Evolutionary conservation across 768 basidiomycete genomes (phyloP), one percentile per base, ranked within the genome.

Genomic region (Termitomyces sp.): DNA sequence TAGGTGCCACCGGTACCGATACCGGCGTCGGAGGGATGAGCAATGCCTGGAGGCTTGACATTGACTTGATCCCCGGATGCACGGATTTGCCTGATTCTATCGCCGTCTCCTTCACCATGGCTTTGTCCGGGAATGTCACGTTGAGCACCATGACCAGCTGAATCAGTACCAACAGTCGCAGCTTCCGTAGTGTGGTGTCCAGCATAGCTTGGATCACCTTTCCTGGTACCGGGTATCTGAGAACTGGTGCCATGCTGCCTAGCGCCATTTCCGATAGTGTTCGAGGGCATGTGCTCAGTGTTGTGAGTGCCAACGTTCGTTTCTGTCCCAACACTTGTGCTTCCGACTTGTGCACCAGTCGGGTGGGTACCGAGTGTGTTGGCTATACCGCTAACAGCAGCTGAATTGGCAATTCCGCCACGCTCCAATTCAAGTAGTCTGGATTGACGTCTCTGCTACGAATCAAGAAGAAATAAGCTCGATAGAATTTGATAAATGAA

Each of bases 401-500:
- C 14, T 32, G 22, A 24, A 47, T 14, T 30, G 35, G 33, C 24
- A 24, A 10, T 20, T 45, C 18, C 22, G 8, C 30, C 30, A 18
- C 44, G 35, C 5, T 57, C 56, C 20, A 63, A 28, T 24, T 63
- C 47, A 6, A 26, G 22, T 11, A 63, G 7, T 41, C 51, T 63
- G 0, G 62, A 30, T 24, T 56, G 51, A 13, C 60, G 62, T 13
- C 20, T 54, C 47, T 52, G 45, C 62, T 63, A 35, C 5, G 18
- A 48, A 18, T 14, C 38, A 44, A 9, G 3, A 11, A 9, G 3
- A 10, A 7, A 33, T 45, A 7, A 55, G 26, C 18, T 14, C 14
- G 2, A 33, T 24, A 14, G 18, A 24, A 1, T 36, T 24, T 9
- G n/a, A 43, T 1, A 22, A 46, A 18, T 26, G 16, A 5, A 36